Evolutionary conservation across 2,329 filamentous ascomycete species (phyloP), one percentile per base, ranked within the genome.

Genomic region (Colletotrichum tropicicola): DNA sequence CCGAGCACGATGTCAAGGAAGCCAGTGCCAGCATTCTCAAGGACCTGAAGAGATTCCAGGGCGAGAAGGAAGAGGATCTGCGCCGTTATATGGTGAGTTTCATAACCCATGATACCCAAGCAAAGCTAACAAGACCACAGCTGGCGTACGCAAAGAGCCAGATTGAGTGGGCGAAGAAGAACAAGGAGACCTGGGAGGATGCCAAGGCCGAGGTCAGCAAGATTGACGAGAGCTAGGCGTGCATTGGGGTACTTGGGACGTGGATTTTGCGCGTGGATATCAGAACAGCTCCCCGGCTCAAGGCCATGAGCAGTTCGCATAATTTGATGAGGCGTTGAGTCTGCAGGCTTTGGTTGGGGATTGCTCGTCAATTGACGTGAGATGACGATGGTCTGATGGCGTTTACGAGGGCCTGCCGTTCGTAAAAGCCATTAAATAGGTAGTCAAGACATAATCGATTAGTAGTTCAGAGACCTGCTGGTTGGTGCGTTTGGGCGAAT

Each of bases 21-120:
- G 96, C 96, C 8, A 98, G 94, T 73, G 84, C 88, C 3, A 97
- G 93, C 55, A 93, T 98, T 5, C 79, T 99, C 71, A 91, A 92
- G 72, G 96, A 99, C 75, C 82, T 99, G 65, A 93, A 94, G 81
- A 85, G 96, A 66, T 99, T 99, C 79, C 97, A 99, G 78, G 85
- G 84, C 64, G 94, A 98, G 79, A 99, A 99, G 79, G 97, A 99
- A 79, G 93, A 95, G 53, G 96, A 99, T 76, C 78, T 99, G 73
- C 91, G 90, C 74, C 89, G 92, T 68, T 98, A 98, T 77, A 99
- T 99, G 96, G 96, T 98, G 82, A 81, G 92, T 80, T 27, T 44
- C 19, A 13, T 23, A 44, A 17, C 55, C 15, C 2, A 7, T 32
- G 13, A 17, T 27, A 6, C 25, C 23, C 17, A 19, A 49, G 8